A percentile compares a stretch with the other conserved stretches of the same genome.
These are phyloP conservation scores for Penicillium sp. DNA, from an alignment of 2,329 filamentous ascomycete genomes.

Conservation along the genomic window DNA sequence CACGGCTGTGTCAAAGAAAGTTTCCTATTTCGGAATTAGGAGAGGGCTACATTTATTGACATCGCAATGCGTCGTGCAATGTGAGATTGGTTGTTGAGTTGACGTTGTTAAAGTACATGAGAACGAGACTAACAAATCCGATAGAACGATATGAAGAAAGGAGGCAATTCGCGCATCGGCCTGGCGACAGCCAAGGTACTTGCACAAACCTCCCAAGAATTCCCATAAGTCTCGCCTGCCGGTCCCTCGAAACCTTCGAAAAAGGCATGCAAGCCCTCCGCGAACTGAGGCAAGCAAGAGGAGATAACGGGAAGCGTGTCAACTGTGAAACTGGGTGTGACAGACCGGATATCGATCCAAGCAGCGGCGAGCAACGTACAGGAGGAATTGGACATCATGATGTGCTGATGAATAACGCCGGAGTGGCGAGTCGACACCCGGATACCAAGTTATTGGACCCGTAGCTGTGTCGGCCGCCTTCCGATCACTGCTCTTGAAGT, in stretches of 20 bases:
- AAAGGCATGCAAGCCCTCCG: not conserved
- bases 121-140: too few relatives aligned
- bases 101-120: too few relatives aligned
- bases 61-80: too few relatives aligned
- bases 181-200: not conserved
- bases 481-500: not conserved
- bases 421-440: not conserved
- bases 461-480: not conserved
- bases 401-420: not conserved
- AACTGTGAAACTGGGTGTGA: not conserved
- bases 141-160: not conserved
- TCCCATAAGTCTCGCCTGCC: not conserved
- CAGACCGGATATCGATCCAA: not conserved
- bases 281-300: not conserved
- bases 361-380: not conserved
- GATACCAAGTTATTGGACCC: not conserved
- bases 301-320: not conserved
- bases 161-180: not conserved
- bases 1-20: too few relatives aligned
- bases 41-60: too few relatives aligned
- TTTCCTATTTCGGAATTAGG: too few relatives aligned
- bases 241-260: too few relatives aligned
- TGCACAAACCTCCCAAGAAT: not conserved
- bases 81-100: too few relatives aligned
- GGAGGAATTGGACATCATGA: not conserved